Evolutionary conservation across 192 early-diverging fungal genomes (phyloP), one percentile per base, ranked within the genome.

Genomic region (Entrophospora sp.): DNA sequence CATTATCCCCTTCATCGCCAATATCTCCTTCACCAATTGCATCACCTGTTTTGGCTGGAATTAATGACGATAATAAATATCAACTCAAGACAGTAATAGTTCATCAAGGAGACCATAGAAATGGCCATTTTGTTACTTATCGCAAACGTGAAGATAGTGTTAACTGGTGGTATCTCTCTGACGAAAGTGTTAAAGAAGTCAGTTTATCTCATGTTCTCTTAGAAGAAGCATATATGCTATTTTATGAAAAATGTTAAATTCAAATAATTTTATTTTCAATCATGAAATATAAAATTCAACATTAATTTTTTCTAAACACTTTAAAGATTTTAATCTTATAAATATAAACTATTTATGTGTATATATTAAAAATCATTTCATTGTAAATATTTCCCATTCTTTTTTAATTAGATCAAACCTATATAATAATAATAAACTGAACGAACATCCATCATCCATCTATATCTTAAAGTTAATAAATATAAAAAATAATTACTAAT

Each of bases 101-200:
- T 1, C 95, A 98, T 68, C 76, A 83, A 25, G 95, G 95, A 5
- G 76, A 73, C 1, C 95, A 98, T 72, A 81, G 94, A 38, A 87
- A 82, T 2, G 95, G 95, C 6, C 95, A 98, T 61, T 98, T 92
- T 81, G 81, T 90, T 28, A 87, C 92, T 0, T 95, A 93, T 70
- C 81, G 95, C 22, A 72, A 85, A 3, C 81, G 86, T n/a, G 57
- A 64, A 12, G 66, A 42, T 8, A 51, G 32, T 12, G 70, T 45
- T n/a, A 75, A 78, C 46, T 91, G 85, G 79, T 91, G 88, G 75
- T 73, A 81, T 55, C 78, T 87, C 27, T 87, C 84, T 8, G 89
- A 91, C 57, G 87, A 89, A 58, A 73, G 83, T 49, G 84, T 91
- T 12, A 78, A 84, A 52, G 81, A 84, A 49, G 89, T 86, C 2